Base-by-base conservation (phyloP, 768 basidiomycete genomes). In the Lentinula boryana region DNA sequence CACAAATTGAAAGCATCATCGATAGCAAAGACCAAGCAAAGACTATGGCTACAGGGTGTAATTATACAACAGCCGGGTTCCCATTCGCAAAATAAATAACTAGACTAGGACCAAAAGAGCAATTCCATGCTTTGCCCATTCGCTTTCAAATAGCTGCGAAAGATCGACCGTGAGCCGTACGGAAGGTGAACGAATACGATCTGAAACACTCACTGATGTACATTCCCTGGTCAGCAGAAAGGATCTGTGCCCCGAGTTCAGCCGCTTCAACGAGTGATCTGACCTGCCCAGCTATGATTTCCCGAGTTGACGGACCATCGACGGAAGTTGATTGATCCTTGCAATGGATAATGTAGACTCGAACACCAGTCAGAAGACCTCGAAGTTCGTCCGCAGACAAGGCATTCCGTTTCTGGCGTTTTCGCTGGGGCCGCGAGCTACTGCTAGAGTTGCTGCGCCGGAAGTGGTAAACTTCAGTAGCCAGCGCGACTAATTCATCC, bases 281-380 rank as follows among this genome's bases (percentile, higher is more conserved):
- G 62, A 95, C 83, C 72, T 97, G 90, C 15, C 84, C 77, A 48
- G 84, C 80, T 62, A 98, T 95, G 32, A 89, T 74, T 13, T 88
- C 78, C 60, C 79, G 76, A 33, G 86, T 82, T 33, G 85, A 83
- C 31, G 72, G 71, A 51, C 82, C 80, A 46, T 50, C 73, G 18
- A 74, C 73, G 13, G 71, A 70, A n/a, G 78, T 72, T 57, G 88
- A 72, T 48, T 83, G 79, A 62, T 93, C 92, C 69, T 98, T 97
- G 78, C 92, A 92, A 68, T 97, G 94, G 44, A 84, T 91, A 59
- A 97, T 76, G 69, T 84, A 93, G n/a, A 97, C 78, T 33, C 78
- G 76, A 33, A 93, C 68, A 9, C 86, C 89, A 3, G 72, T 65
- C 32, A 93, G 74, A 10, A 80, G 79, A 46, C 81, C 82, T 4